Evolutionary conservation across 163 green algal species (phyloP).

Genomic region (Smithsoniella earleae): DNA sequence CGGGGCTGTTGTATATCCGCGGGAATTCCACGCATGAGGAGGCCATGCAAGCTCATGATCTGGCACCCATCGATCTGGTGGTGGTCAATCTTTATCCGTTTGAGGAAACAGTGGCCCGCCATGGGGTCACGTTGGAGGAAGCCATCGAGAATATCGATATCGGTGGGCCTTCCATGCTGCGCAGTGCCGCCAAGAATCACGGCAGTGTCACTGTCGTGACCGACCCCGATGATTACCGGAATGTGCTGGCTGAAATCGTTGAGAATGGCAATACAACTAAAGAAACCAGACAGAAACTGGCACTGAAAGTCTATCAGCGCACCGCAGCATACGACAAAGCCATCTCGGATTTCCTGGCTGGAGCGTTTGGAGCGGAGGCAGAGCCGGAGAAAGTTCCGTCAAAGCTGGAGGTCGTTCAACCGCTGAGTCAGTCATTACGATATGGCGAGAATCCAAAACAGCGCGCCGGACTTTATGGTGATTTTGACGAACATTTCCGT

Average conservation of each 20-base stretch:
- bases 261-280: background rate
- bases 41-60: constrained; percentile 72
- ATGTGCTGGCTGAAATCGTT: constrained; percentile 55
- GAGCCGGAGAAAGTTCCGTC: constrained; percentile 65
- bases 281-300: constrained; percentile 55
- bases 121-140: constrained; percentile 41
- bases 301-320: constrained; percentile 86
- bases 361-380: constrained; percentile 61
- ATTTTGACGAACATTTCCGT: no score
- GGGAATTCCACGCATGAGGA: constrained; percentile 71
- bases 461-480: no score
- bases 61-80: constrained; percentile 86
- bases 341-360: no score
- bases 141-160: constrained; percentile 99
- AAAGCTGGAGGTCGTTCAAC: no score
- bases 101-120: constrained; percentile 84
- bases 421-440: constrained; percentile 44
- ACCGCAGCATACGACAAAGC: constrained; percentile 83
- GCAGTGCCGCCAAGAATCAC: constrained; percentile 93
- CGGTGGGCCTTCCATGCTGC: constrained; percentile 92
- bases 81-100: constrained; percentile 98
- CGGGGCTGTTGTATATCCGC: constrained; percentile 86
- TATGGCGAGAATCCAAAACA: constrained; percentile 98
- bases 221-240: constrained; percentile 68
- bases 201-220: constrained; percentile 45